A percentile compares a stretch with the other conserved stretches of the same genome.
Evolutionary conservation across 306 rosid species (phyloP).

Genomic region (Trichosanthes truncata): DNA sequence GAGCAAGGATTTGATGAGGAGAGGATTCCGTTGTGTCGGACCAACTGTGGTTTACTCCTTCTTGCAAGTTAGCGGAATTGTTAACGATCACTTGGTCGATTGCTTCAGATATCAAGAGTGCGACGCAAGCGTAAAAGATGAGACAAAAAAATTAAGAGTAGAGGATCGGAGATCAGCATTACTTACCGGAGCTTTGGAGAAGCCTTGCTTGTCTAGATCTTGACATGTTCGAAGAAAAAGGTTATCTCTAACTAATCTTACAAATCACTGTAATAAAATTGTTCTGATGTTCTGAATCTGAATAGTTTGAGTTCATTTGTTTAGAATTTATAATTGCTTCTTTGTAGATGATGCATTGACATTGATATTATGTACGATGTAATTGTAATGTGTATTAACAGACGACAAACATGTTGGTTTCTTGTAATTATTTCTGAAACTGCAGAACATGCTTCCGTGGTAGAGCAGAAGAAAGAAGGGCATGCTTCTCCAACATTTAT

Average conservation of each 20-base stretch:
- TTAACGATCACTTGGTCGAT: conserved; percentile 61
- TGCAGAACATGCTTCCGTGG: not conserved
- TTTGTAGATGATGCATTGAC: conserved; percentile 7
- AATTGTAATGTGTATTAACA: not conserved
- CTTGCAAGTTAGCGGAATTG: conserved; percentile 85
- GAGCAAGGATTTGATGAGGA: conserved; percentile 83
- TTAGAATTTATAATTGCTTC: not conserved
- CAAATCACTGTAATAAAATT: conserved; percentile 5
- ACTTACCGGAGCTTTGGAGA: conserved; percentile 22
- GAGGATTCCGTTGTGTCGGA: conserved; percentile 96
- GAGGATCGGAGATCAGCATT: conserved; percentile 15
- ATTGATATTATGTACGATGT: not conserved
- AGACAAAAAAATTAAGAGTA: conserved; percentile 25
- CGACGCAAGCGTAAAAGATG: conserved; percentile 16
- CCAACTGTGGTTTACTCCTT: conserved; percentile 78
- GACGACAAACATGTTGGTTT: not conserved
- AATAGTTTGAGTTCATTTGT: not conserved
- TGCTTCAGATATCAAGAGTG: conserved; percentile 66
- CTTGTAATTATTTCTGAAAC: not conserved
- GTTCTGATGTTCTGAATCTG: not conserved
- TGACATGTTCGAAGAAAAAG: conserved; percentile 1
- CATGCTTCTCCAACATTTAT: not conserved
- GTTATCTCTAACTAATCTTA: conserved; percentile 17
- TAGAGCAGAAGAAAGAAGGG: not conserved
- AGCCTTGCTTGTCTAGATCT: conserved; percentile 15